These are phyloP conservation scores for Cyberlindnera petersonii DNA, from an alignment of 805 yeast species.

Conservation along the genomic window DNA sequence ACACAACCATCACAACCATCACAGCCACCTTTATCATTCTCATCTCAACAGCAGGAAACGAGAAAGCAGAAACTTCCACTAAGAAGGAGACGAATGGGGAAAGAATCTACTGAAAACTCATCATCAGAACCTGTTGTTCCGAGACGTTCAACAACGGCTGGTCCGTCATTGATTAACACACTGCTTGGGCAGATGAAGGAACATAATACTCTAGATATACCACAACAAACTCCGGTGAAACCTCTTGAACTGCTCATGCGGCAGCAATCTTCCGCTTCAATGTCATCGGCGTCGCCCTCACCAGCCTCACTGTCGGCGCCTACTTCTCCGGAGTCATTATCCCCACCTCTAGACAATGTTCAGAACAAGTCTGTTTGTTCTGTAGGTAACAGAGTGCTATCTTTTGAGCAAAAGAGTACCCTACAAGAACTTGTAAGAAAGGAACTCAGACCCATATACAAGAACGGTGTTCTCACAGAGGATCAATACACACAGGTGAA, in stretches of 20 bases:
- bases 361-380: constrained; percentile 12
- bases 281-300: constrained; percentile 8
- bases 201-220: constrained; percentile 1
- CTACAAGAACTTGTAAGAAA: constrained; percentile 58
- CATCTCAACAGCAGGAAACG: background rate
- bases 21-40: no score
- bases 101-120: background rate
- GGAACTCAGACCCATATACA: constrained; percentile 46
- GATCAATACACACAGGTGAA: constrained; percentile 57
- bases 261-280: background rate
- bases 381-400: constrained; percentile 7
- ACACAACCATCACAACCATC: no score
- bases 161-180: constrained; percentile 17
- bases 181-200: constrained; percentile 23
- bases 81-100: constrained; percentile 4
- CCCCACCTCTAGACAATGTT: constrained; percentile 4
- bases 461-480: constrained; percentile 31
- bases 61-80: constrained; percentile 24
- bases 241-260: background rate
- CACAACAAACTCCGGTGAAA: background rate
- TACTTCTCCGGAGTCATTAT: constrained; percentile 15
- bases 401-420: constrained; percentile 44
- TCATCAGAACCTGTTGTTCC: background rate
- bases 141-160: background rate
- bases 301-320: constrained; percentile 12